phyloP scores from a whole-genome alignment of 345 rosid genomes.

The Eucalyptus pauciflora region DNA sequence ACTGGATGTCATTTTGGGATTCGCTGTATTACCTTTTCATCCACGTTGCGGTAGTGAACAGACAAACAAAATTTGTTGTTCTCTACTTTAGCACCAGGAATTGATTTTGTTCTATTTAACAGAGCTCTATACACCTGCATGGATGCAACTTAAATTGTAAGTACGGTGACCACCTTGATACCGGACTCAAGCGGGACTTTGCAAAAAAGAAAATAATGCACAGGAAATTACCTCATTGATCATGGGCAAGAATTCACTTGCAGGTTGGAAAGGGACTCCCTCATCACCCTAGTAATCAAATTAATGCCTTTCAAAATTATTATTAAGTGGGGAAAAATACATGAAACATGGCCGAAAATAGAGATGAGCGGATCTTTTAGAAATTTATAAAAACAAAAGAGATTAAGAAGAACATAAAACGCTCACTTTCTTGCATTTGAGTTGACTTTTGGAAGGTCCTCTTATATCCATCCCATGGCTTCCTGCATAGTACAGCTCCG shows the following conservation, averaged over 20 bases:
- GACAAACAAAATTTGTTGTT: slow-evolving; percentile 93
- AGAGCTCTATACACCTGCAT: slow-evolving; percentile 29
- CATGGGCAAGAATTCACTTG: slow-evolving; percentile 77
- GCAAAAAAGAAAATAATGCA: background rate
- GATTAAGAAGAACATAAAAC: background rate
- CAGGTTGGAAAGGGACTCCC: slow-evolving; percentile 63
- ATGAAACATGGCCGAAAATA: background rate
- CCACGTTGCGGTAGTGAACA: slow-evolving; percentile 88
- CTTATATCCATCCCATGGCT: slow-evolving; percentile 99
- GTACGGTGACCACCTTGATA: background rate
- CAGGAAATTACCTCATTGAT: slow-evolving; percentile 30
- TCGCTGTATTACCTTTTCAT: slow-evolving; percentile 45
- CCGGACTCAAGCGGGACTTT: background rate
- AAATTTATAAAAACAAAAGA: background rate
- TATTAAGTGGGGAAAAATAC: background rate
- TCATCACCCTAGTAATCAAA: slow-evolving; percentile 24
- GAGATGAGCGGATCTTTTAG: background rate
- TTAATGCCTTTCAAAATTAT: background rate
- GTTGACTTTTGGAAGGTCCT: slow-evolving; percentile 48
- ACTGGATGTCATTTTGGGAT: background rate
- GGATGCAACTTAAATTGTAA: background rate
- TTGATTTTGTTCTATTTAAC: slow-evolving; percentile 54
- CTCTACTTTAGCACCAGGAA: slow-evolving; percentile 74
- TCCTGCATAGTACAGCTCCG: slow-evolving; percentile 83
- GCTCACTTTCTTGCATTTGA: slow-evolving; percentile 35